Percentiles rank a stretch among this genome's conserved stretches.
Evolutionary conservation across 2,329 filamentous ascomycete species (phyloP).

Genomic region (Aspergillus spinulosporus): DNA sequence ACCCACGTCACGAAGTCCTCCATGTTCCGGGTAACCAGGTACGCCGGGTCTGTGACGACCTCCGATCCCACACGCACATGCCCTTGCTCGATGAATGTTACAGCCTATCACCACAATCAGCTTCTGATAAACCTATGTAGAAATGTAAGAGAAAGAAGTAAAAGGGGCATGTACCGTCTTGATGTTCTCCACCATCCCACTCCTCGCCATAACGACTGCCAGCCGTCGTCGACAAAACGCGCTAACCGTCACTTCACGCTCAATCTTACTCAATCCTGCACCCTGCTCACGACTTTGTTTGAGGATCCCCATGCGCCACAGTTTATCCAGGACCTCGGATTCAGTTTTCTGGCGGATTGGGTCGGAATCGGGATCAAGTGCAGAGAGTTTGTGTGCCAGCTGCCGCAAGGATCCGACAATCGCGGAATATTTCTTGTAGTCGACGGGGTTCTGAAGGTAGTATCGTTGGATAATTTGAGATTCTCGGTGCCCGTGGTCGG

Average conservation of each 20-base stretch:
- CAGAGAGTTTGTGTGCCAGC: conserved; percentile 82
- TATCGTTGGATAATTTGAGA: conserved; percentile 78
- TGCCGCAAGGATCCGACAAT: conserved; percentile 81
- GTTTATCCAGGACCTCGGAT: conserved; percentile 81
- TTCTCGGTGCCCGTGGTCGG: conserved; percentile 83
- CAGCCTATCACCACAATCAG: conserved; percentile 35
- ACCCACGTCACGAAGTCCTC: conserved; percentile 98
- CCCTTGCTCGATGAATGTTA: conserved; percentile 86
- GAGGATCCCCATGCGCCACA: conserved; percentile 88
- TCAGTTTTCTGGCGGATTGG: conserved; percentile 80
- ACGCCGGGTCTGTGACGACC: conserved; percentile 85
- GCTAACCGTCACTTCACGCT: conserved; percentile 83
- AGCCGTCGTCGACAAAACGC: conserved; percentile 82
- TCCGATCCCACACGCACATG: conserved; percentile 91
- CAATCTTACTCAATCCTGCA: conserved; percentile 68
- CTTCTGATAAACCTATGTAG: neutral
- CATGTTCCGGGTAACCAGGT: conserved; percentile 82
- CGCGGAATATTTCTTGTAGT: conserved; percentile 70
- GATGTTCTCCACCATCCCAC: conserved; percentile 89
- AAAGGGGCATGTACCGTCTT: conserved; percentile 60
- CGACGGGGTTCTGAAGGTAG: conserved; percentile 83
- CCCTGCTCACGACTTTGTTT: conserved; percentile 73
- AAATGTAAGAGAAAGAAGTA: conserved; percentile 7
- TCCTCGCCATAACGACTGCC: conserved; percentile 85
- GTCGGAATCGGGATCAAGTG: conserved; percentile 75